These are phyloP conservation scores for Yamadazyma philogaea DNA, from an alignment of 805 yeast genomes.

Conservation along the genomic window DNA sequence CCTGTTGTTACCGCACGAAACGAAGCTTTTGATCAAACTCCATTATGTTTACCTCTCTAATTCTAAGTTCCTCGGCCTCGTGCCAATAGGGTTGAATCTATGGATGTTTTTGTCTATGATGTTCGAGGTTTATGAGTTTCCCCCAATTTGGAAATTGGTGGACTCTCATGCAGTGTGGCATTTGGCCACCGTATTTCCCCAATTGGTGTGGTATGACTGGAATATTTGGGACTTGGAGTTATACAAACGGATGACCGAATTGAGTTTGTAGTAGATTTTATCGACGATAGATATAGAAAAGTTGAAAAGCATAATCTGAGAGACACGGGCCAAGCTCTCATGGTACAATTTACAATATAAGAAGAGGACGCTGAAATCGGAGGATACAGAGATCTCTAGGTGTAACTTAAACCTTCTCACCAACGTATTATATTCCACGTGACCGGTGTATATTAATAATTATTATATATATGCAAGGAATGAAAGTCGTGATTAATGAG, in stretches of 20 bases:
- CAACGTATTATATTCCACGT: too few relatives aligned
- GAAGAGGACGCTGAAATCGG: too few relatives aligned
- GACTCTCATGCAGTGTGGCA: slow-evolving; percentile 98
- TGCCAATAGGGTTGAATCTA: slow-evolving; percentile 33
- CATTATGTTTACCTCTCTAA: slow-evolving; percentile 23
- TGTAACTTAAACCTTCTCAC: too few relatives aligned
- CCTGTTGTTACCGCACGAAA: slow-evolving; percentile 38
- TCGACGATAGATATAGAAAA: neutral
- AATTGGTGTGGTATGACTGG: slow-evolving; percentile 69
- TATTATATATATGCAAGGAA: neutral
- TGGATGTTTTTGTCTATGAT: slow-evolving; percentile 31
- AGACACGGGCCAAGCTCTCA: too few relatives aligned
- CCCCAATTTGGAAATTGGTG: slow-evolving; percentile 26
- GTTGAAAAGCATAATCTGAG: too few relatives aligned
- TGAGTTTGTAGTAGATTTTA: neutral
- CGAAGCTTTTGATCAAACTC: slow-evolving; percentile 31
- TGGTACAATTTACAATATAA: too few relatives aligned
- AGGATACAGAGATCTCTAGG: too few relatives aligned
- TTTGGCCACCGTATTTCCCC: slow-evolving; percentile 78
- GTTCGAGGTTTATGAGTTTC: slow-evolving; percentile 36
- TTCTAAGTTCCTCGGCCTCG: slow-evolving; percentile 28
- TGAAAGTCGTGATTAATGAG: neutral
- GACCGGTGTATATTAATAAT: too few relatives aligned
- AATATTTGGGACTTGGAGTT: slow-evolving; percentile 44
- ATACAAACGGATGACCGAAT: slow-evolving; percentile 15